These are phyloP conservation scores for Chlamydomonas schloesseri DNA, from an alignment of 139 green algal species.

Conservation along the genomic window DNA sequence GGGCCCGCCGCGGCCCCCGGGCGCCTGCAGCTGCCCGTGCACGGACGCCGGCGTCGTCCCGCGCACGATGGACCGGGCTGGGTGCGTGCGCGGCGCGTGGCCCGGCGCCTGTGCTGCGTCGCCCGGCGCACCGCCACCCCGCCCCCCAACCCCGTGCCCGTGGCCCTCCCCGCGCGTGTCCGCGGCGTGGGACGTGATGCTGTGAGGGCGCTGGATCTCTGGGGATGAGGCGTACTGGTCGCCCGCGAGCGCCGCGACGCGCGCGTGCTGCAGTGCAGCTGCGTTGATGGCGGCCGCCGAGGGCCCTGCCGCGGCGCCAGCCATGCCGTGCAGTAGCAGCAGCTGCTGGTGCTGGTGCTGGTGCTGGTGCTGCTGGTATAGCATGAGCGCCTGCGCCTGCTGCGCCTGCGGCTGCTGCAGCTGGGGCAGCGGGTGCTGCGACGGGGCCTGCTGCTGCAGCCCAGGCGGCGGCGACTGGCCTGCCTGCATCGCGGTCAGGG, in stretches of 20 bases:
- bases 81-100: background rate
- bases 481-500: no score
- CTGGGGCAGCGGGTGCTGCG: background rate
- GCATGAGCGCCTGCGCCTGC: no score
- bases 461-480: background rate
- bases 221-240: slow-evolving; percentile 58
- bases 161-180: slow-evolving; percentile 8
- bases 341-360: background rate
- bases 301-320: no score
- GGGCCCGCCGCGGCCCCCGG: background rate
- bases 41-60: slow-evolving; percentile 55
- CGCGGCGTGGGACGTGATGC: slow-evolving; percentile 53
- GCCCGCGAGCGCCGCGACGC: background rate
- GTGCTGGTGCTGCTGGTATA: slow-evolving; percentile 1
- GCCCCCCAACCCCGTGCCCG: background rate
- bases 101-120: background rate
- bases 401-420: background rate
- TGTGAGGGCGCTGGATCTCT: slow-evolving; percentile 55
- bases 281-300: no score
- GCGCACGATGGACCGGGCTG: slow-evolving; percentile 5
- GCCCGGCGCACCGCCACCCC: background rate
- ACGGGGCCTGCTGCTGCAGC: background rate
- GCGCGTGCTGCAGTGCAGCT: no score
- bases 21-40: slow-evolving; percentile 39
- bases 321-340: no score